Base-by-base conservation (phyloP, 2,329 filamentous ascomycete genomes). In the Colletotrichum sp. region DNA sequence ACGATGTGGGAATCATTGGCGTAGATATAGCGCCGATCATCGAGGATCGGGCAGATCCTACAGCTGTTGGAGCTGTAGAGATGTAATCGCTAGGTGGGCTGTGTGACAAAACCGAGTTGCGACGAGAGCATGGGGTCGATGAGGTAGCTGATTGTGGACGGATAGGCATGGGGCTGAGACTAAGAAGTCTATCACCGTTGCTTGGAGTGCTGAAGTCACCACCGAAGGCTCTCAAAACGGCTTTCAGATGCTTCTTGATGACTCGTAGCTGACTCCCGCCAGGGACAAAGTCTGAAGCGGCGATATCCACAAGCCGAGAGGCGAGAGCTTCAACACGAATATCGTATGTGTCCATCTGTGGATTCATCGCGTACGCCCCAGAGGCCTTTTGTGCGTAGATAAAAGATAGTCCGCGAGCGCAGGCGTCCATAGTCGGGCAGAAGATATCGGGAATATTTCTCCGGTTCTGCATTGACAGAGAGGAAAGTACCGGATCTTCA, bases 21-120 rank as follows among this genome's bases (percentile, higher is more conserved):
- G 70, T 70, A 58, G 78, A 77, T 52, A 79, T 78, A 3, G 77
- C 76, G 30, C 77, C 77, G 58, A 78, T 68, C 48, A 75, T 77
- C 13, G 71, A 75, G 8, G 74, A 66, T 13, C 55, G 24, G 1
- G 66, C 43, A 8, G 71, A 67, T 34, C 75, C 75, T 8, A 71
- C 68, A 28, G 77, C 68, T 18, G 72, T 76, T 43, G 67, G 79
- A 62, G 52, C 77, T 67, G 34, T 77, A 72, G 18, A 78, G 62
- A 77, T 24, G 15, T 28, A 58, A 15, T 58, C 55, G 21, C 21
- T 18, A 58, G 55, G 55, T 16, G 55, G 55, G 28, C 55, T 58
- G 15, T 58, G 55, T 12, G 55, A 58, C 55, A 58, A 1, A 21
- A 28, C 18, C 15, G 55, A 58, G 55, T 58, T 58, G 55, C 55